Conservation (phyloP, 1,284 basidiomycete genomes). For the Fomitopsis pinicola region DNA sequence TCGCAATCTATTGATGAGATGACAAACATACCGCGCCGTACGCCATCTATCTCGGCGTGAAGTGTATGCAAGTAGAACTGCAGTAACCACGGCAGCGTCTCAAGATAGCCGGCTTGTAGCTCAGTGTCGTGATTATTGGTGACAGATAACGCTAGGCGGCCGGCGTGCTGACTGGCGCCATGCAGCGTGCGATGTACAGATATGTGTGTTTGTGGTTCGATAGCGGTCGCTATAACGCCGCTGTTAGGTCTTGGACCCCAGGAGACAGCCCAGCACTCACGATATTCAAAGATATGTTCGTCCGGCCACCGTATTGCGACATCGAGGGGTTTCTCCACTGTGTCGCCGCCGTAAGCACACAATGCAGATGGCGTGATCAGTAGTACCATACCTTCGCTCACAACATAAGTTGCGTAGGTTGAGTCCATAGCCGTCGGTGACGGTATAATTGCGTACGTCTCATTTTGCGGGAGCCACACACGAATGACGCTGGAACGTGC, state of each 20-base stretch:
- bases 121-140: slow-evolving; percentile 55
- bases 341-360: slow-evolving; percentile 2
- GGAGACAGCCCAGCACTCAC: slow-evolving; percentile 33
- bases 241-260: not conserved
- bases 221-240: slow-evolving; percentile 26
- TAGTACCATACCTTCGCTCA: slow-evolving; percentile 38
- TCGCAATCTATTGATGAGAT: not conserved
- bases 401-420: slow-evolving; percentile 42
- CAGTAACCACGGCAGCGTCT: slow-evolving; percentile 92
- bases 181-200: slow-evolving; percentile 70
- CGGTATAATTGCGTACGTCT: slow-evolving; percentile 44
- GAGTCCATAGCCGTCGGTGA: slow-evolving; percentile 36
- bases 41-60: slow-evolving; percentile 34
- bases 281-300: slow-evolving; percentile 49
- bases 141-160: slow-evolving; percentile 68
- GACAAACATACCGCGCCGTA: slow-evolving; percentile 39
- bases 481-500: slow-evolving; percentile 49
- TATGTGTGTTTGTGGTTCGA: slow-evolving; percentile 34
- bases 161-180: slow-evolving; percentile 75
- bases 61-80: slow-evolving; percentile 88
- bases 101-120: slow-evolving; percentile 72
- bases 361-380: not conserved
- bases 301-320: slow-evolving; percentile 53
- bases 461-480: slow-evolving; percentile 41
- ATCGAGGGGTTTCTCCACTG: slow-evolving; percentile 35